phyloP scores from a whole-genome alignment of 345 rosid genomes.

The thale cress (Arabidopsis thaliana) region TAIR10.1 NC_003070.9:10546501-10547000 shows the following conservation, averaged over 20 bases:
- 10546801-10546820: slow-evolving; percentile 72
- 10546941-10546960: background rate
- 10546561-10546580: no score
- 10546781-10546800: slow-evolving; percentile 18
- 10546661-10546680: background rate
- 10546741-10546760: background rate
- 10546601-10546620: background rate
- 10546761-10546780: no score
- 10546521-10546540: background rate
- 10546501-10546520: background rate
- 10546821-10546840: slow-evolving; percentile 95
- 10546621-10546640: background rate
- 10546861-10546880: slow-evolving; percentile 95
- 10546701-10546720: background rate
- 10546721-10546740: background rate
- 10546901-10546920: background rate
- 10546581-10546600: background rate
- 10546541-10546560: background rate
- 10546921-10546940: slow-evolving; percentile 2
- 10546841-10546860: slow-evolving; percentile 99
- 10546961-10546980: background rate
- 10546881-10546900: slow-evolving; percentile 92
- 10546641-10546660: slow-evolving; percentile 3
- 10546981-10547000: slow-evolving; percentile 75
- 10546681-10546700: background rate